Base-by-base conservation (phyloP, 495 filamentous ascomycete genomes). In the Rhypophila decipiens region DNA sequence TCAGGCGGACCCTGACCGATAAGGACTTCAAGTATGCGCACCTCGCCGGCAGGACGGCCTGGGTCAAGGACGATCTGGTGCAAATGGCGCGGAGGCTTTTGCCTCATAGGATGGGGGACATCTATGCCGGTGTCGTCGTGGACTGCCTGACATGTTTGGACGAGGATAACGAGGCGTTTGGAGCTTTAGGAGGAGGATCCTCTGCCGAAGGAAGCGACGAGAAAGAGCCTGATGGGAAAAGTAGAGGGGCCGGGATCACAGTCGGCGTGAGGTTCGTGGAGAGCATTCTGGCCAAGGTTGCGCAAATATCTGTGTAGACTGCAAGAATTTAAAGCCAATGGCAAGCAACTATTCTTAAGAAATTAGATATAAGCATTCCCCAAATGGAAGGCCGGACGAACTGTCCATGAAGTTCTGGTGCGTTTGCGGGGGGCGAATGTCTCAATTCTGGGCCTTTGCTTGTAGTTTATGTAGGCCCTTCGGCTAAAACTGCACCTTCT, bases 91-190 rank as follows among this genome's bases (percentile, higher is more conserved):
- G 46, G 19, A 35, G 55, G 0, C n/a, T 49, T 13, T 57, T 83
- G 8, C 75, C 76, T 9, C 39, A 20, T 0, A 40, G 50, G 2
- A 78, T 83, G 69, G 79, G 80, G 11, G 45, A 57, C 13, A 65
- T 47, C 49, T 84, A 82, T 41, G 57, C 67, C 0, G 50, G 66
- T 1, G 52, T 79, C 13, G 75, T 79, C 2, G 46, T 72, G n/a
- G 65, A 52, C 12, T 85, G 81, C 54, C 50, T 85, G 21, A 77
- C 66, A 5, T 83, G 78, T 44, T 53, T 85, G 27, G 75, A 83
- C 47, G 24, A 52, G 1, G 65, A 58, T 5, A 77, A 76, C 42
- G 50, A 45, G 3, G 65, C 65, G 20, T 77, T 80, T 63, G 70
- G 70, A 76, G n/a, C 69, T 74, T 39, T 24, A 67, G 39, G 78